phyloP scores from a whole-genome alignment of 441 rosid genomes.

The Omphalea diandra region DNA sequence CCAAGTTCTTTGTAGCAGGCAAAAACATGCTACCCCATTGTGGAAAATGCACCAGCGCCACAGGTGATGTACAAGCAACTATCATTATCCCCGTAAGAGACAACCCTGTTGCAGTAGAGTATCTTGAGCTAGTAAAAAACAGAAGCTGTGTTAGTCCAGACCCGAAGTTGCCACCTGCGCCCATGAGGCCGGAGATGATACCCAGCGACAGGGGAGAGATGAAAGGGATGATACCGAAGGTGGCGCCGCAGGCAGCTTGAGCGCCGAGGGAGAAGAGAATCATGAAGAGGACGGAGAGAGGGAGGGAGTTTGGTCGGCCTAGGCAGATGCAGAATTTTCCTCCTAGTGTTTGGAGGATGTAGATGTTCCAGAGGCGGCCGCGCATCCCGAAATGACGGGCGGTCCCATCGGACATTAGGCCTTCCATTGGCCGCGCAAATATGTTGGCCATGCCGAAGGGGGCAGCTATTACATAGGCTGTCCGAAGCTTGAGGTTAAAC shows the following conservation, averaged over 20 bases:
- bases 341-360: constrained; percentile 40
- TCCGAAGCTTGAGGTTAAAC: constrained; percentile 35
- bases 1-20: constrained; percentile 37
- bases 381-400: constrained; percentile 38
- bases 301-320: constrained; percentile 28
- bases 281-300: constrained; percentile 35
- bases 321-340: constrained; percentile 42
- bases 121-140: constrained; percentile 36
- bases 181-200: constrained; percentile 36
- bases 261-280: constrained; percentile 40
- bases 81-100: constrained; percentile 62
- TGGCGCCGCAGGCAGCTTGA: constrained; percentile 45
- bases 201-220: constrained; percentile 38
- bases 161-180: constrained; percentile 43
- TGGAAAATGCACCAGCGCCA: constrained; percentile 55
- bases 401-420: constrained; percentile 30
- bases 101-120: constrained; percentile 47
- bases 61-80: constrained; percentile 55
- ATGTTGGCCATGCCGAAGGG: constrained; percentile 43
- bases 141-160: constrained; percentile 36
- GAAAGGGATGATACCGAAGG: constrained; percentile 44
- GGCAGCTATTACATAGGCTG: constrained; percentile 39
- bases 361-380: constrained; percentile 40
- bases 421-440: constrained; percentile 32
- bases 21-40: constrained; percentile 73